These are phyloP conservation scores for Solanum ossicruentum DNA, from an alignment of 257 asterid species.

Conservation along the genomic window DNA sequence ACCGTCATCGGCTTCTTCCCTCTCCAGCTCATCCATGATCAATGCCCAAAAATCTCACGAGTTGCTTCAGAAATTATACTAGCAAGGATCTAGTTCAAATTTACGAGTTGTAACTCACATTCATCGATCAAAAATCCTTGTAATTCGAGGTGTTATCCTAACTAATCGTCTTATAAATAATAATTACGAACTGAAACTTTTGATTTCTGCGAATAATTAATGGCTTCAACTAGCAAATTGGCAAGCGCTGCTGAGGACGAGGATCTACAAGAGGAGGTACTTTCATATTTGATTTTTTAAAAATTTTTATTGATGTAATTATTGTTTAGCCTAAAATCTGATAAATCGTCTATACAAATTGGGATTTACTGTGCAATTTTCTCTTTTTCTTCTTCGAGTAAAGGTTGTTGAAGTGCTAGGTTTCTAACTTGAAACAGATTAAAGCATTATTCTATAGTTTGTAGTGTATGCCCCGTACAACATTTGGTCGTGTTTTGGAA, in stretches of 20 bases:
- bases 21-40: background rate
- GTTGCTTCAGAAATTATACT: background rate
- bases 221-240: constrained; percentile 3
- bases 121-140: background rate
- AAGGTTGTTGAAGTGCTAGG: background rate
- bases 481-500: background rate
- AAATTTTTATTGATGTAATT: background rate
- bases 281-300: background rate
- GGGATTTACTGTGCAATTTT: background rate
- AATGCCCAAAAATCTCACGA: background rate
- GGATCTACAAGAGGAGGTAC: constrained; percentile 1
- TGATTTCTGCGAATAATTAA: background rate
- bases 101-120: background rate
- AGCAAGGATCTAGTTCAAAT: background rate
- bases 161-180: background rate
- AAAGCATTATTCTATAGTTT: background rate
- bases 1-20: background rate
- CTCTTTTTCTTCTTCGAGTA: background rate
- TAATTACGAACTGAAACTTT: background rate
- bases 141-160: background rate
- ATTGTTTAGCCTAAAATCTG: background rate
- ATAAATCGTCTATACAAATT: background rate
- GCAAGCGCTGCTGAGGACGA: background rate
- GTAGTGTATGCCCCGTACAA: background rate
- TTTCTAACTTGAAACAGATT: background rate